Percentiles rank a stretch among this genome's conserved stretches.
phyloP scores from a whole-genome alignment of 2,329 filamentous ascomycete genomes.

The Sphaerulina musiva region DNA sequence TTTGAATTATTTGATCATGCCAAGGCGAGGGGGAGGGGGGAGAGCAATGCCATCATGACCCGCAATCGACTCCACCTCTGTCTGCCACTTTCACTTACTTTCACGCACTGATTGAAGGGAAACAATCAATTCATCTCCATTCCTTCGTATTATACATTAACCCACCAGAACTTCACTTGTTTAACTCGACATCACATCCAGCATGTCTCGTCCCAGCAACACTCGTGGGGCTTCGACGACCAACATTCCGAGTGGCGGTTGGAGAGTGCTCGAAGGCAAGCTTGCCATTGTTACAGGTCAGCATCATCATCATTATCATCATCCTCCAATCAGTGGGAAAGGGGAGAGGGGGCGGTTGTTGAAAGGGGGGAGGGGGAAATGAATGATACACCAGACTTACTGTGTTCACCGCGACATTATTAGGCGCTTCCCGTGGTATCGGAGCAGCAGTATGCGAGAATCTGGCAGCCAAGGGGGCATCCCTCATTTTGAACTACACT shows the following conservation, averaged over 20 bases:
- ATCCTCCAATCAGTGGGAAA: too few relatives aligned
- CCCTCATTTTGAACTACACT: conserved; percentile 65
- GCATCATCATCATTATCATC: too few relatives aligned
- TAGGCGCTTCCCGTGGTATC: conserved; percentile 70
- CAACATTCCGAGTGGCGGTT: conserved; percentile 13
- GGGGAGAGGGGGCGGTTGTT: too few relatives aligned
- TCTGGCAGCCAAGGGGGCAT: conserved; percentile 65
- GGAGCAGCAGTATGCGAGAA: conserved; percentile 61
- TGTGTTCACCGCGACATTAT: too few relatives aligned
- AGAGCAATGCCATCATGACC: too few relatives aligned
- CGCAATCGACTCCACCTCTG: not conserved
- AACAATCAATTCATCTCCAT: too few relatives aligned
- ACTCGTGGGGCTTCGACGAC: conserved; percentile 13
- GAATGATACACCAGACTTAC: too few relatives aligned
- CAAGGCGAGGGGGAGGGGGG: too few relatives aligned
- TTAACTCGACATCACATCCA: not conserved
- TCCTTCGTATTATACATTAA: not conserved
- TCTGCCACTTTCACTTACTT: not conserved
- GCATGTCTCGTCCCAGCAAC: conserved; percentile 20
- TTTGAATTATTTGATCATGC: too few relatives aligned
- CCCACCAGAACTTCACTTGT: too few relatives aligned
- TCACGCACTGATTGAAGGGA: too few relatives aligned
- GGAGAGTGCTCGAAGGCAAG: conserved; percentile 56
- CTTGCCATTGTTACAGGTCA: conserved; percentile 62
- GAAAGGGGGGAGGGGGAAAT: too few relatives aligned